phyloP scores from a whole-genome alignment of 257 asterid genomes.

The Solanum sparsipilum region DNA sequence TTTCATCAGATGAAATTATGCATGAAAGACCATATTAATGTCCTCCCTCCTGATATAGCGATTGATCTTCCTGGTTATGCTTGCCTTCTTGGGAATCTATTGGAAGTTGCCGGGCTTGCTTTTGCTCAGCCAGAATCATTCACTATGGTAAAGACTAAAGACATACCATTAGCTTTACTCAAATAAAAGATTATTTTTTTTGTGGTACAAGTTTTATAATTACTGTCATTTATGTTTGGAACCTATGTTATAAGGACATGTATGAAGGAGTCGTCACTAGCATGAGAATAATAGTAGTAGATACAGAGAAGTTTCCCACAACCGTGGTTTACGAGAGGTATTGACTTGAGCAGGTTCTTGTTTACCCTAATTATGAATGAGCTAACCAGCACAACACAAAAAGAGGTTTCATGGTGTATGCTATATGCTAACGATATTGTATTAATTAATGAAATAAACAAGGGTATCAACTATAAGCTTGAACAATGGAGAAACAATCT shows the following conservation, averaged over 20 bases:
- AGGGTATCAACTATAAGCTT: not conserved
- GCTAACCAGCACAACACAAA: not conserved
- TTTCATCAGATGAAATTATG: conserved; percentile 62
- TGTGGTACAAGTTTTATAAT: not conserved
- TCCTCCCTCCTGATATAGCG: conserved; percentile 63
- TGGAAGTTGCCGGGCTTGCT: conserved; percentile 75
- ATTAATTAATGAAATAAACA: not conserved
- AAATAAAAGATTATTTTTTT: not conserved
- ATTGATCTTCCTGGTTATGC: conserved; percentile 79
- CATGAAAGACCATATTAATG: conserved; percentile 48
- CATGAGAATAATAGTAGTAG: not conserved
- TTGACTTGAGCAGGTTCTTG: not conserved
- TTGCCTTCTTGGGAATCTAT: conserved; percentile 74
- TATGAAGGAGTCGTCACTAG: not conserved
- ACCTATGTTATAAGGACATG: not conserved
- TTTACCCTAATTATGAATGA: not conserved
- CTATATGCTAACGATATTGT: not conserved
- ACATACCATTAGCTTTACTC: not conserved
- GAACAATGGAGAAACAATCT: not conserved
- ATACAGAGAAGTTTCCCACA: not conserved
- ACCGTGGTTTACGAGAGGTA: not conserved
- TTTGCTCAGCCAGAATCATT: conserved; percentile 59
- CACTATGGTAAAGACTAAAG: conserved; percentile 57
- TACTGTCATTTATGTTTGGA: not conserved
- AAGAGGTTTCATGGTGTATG: not conserved